Percentiles rank a stretch among this genome's conserved stretches.
Conservation (phyloP, 768 basidiomycete genomes). For the Panus rudis region DNA sequence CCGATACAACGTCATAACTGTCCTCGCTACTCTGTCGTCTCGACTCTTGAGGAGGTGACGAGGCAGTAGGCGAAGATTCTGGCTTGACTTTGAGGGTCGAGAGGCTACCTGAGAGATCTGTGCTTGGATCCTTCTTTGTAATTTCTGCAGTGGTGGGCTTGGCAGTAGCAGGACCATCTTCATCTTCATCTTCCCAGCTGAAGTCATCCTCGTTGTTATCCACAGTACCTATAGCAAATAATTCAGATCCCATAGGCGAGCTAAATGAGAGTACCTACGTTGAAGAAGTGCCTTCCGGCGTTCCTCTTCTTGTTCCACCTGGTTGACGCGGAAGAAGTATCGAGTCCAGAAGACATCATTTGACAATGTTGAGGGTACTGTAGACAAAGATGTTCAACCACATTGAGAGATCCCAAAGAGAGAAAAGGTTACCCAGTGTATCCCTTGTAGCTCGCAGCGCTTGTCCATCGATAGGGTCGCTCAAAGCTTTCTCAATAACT, state of each 20-base stretch:
- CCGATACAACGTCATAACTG: conserved; percentile 31
- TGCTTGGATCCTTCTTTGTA: background rate
- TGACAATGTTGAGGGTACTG: conserved; percentile 64
- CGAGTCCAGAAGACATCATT: conserved; percentile 75
- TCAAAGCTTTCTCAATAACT: conserved; percentile 40
- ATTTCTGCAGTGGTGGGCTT: background rate
- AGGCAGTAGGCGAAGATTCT: conserved; percentile 9
- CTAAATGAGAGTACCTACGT: conserved; percentile 36
- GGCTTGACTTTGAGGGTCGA: too few relatives aligned
- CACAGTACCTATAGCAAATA: conserved; percentile 33
- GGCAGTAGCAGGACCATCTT: conserved; percentile 40
- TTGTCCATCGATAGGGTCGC: conserved; percentile 44
- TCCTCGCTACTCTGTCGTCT: conserved; percentile 27
- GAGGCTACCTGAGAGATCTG: background rate
- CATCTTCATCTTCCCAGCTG: conserved; percentile 90
- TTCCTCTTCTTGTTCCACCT: conserved; percentile 73
- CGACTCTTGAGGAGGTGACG: background rate
- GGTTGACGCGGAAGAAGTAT: conserved; percentile 84
- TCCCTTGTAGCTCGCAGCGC: conserved; percentile 47
- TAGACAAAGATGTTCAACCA: conserved; percentile 5
- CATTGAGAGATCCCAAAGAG: conserved; percentile 3
- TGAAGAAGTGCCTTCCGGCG: conserved; percentile 71
- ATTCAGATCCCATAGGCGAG: background rate
- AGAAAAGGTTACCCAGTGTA: conserved; percentile 44
- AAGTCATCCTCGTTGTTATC: conserved; percentile 79